Percentiles rank a stretch among this genome's conserved stretches.
phyloP scores from a whole-genome alignment of 768 basidiomycete genomes.

The Rhodotorula diobovata region DNA sequence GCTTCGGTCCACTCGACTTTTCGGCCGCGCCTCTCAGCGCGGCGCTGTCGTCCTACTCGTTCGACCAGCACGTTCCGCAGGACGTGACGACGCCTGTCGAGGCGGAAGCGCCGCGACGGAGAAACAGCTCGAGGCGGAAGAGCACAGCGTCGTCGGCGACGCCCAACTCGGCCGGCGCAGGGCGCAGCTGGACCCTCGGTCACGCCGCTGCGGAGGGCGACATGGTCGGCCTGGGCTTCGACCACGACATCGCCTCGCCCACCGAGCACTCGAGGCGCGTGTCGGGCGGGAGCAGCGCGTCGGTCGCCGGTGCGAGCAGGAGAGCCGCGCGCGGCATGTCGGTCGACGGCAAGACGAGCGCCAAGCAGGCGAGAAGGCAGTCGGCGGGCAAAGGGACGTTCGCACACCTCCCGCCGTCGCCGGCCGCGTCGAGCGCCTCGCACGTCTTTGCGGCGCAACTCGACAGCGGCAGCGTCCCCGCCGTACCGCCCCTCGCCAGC shows the following conservation, averaged over 20 bases:
- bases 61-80: background rate
- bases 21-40: background rate
- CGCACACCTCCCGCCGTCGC: conserved; percentile 36
- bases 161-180: conserved; percentile 16
- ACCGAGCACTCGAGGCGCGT: background rate
- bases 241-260: conserved; percentile 5
- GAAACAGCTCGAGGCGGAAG: conserved; percentile 6
- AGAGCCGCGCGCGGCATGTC: conserved; percentile 21
- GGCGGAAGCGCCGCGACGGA: background rate
- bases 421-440: conserved; percentile 11
- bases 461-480: background rate
- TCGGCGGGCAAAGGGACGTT: conserved; percentile 28
- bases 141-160: conserved; percentile 8
- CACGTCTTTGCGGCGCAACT: conserved; percentile 6
- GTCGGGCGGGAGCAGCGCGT: conserved; percentile 3
- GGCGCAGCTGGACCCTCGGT: background rate
- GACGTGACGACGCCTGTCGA: background rate
- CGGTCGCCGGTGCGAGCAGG: background rate
- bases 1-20: conserved; percentile 26
- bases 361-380: conserved; percentile 18
- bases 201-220: background rate
- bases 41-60: background rate
- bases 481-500: background rate
- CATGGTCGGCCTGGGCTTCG: conserved; percentile 32
- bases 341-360: conserved; percentile 21